Evolutionary conservation across 352 stramenopile species (phyloP).

Genomic region (Globisporangium splendens): DNA sequence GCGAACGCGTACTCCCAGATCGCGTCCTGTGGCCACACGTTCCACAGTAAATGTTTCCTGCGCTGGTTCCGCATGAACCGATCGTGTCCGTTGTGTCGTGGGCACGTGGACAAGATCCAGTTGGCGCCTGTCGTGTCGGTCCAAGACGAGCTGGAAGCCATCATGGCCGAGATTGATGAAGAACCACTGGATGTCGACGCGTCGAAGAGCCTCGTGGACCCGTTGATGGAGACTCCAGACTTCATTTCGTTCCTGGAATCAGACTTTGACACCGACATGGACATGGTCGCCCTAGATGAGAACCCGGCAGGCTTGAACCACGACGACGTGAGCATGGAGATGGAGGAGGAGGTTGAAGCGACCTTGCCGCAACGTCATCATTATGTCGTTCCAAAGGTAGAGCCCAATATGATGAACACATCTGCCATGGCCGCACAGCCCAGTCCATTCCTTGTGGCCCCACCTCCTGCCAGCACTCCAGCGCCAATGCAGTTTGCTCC

Average conservation of each 20-base stretch:
- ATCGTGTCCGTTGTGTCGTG: constrained; percentile 71
- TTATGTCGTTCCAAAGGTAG: constrained; percentile 11
- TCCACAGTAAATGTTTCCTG: constrained; percentile 77
- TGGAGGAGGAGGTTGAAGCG: constrained; percentile 24
- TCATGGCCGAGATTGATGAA: constrained; percentile 78
- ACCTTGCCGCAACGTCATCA: constrained; percentile 16
- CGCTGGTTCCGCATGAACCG: constrained; percentile 75
- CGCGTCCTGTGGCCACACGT: constrained; percentile 62
- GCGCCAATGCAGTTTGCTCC: constrained; percentile 49
- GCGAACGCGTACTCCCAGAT: constrained; percentile 74
- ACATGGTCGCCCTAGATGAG: constrained; percentile 56
- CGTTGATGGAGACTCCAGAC: constrained; percentile 35
- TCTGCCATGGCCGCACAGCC: background rate
- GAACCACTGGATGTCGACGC: constrained; percentile 29
- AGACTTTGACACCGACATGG: constrained; percentile 64
- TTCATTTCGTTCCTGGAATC: constrained; percentile 50
- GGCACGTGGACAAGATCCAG: constrained; percentile 54
- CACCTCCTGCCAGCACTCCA: constrained; percentile 11
- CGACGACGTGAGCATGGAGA: constrained; percentile 28
- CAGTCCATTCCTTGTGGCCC: constrained; percentile 2
- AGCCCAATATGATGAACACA: constrained; percentile 1
- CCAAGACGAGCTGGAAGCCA: constrained; percentile 66
- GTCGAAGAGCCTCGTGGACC: constrained; percentile 25
- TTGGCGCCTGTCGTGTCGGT: constrained; percentile 40
- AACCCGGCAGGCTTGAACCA: constrained; percentile 6